phyloP scores from a whole-genome alignment of 2,329 filamentous ascomycete genomes.

The Clarireedia hainanense region DNA sequence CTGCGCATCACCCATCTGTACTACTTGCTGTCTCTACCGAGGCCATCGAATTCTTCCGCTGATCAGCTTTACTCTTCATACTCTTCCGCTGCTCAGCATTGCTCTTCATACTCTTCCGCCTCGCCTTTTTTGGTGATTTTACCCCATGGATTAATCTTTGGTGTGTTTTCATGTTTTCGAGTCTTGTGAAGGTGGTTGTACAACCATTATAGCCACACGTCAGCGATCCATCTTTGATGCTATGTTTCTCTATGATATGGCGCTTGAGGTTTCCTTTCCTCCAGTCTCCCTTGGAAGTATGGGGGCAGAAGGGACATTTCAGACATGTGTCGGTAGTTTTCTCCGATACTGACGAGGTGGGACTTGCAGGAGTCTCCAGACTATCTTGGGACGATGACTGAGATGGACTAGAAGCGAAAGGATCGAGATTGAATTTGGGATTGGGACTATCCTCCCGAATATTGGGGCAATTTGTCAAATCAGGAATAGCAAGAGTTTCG shows the following conservation, averaged over 20 bases:
- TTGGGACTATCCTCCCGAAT: too few relatives aligned
- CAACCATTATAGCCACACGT: slow-evolving; percentile 17
- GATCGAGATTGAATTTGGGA: too few relatives aligned
- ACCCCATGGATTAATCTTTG: too few relatives aligned
- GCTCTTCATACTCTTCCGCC: too few relatives aligned
- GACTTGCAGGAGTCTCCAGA: background rate
- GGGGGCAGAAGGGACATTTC: slow-evolving; percentile 11
- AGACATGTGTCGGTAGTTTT: background rate
- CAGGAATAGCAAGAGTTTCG: too few relatives aligned
- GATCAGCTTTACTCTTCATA: background rate
- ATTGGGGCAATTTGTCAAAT: too few relatives aligned
- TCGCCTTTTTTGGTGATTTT: too few relatives aligned
- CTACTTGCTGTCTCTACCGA: background rate
- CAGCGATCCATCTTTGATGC: slow-evolving; percentile 9
- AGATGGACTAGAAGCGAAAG: background rate
- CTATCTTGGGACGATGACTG: background rate
- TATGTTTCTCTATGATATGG: slow-evolving; percentile 22
- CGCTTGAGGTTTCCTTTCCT: slow-evolving; percentile 22
- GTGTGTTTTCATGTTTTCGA: slow-evolving; percentile 23
- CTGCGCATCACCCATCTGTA: background rate
- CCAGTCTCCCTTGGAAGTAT: slow-evolving; percentile 21
- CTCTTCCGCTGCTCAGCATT: too few relatives aligned
- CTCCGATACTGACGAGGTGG: background rate
- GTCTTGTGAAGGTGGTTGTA: slow-evolving; percentile 18
- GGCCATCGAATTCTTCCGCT: background rate